These are phyloP conservation scores for Kalanchoe fedtschenkoi DNA, from an alignment of 164 flowering plant species.

Conservation along the genomic window DNA sequence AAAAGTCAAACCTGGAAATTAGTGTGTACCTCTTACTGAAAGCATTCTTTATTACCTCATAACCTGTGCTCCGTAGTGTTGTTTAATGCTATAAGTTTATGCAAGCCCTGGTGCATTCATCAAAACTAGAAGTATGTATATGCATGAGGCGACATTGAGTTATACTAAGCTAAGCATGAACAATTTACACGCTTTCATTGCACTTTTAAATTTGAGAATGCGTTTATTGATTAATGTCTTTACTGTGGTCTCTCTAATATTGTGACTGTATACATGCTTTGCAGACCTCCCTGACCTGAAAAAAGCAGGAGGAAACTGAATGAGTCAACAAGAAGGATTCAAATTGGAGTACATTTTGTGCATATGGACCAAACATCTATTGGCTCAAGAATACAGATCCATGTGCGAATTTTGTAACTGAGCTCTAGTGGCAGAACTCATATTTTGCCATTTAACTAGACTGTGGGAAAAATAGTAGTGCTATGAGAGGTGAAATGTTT, in stretches of 20 bases:
- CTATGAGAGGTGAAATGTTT: no score
- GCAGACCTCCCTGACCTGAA: slow-evolving; percentile 90
- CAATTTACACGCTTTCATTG: neutral
- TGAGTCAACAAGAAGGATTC: neutral
- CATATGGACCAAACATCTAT: neutral
- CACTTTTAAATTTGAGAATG: neutral
- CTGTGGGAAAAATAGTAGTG: no score
- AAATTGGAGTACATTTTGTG: neutral
- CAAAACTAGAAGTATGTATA: no score
- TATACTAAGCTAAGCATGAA: neutral
- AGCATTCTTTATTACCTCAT: no score
- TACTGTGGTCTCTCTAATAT: neutral
- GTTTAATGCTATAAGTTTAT: no score
- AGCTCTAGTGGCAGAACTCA: no score
- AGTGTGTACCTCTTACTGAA: neutral
- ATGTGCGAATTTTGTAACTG: no score
- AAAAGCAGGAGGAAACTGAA: slow-evolving; percentile 42
- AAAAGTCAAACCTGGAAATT: neutral
- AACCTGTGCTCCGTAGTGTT: no score
- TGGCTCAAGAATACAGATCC: neutral
- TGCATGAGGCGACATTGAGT: neutral
- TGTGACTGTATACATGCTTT: neutral
- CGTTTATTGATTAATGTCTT: neutral
- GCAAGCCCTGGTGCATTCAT: no score
- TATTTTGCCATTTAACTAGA: no score